A percentile compares a stretch with the other conserved stretches of the same genome.
phyloP scores from a whole-genome alignment of 2,329 filamentous ascomycete genomes.

The Hypomyces rosellus region DNA sequence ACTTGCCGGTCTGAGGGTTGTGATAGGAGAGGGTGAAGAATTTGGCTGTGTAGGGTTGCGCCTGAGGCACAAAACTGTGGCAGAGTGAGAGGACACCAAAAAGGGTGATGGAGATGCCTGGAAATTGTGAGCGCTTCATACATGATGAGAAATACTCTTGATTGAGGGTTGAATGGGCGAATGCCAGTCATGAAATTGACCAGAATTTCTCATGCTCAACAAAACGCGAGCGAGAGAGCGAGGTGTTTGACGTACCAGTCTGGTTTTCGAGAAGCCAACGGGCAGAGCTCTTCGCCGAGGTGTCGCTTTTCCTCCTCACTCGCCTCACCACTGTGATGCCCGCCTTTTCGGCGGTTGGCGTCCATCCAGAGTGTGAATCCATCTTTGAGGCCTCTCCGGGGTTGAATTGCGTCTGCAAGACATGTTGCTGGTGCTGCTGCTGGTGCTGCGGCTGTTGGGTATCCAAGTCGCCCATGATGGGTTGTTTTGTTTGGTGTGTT shows the following conservation, averaged over 20 bases:
- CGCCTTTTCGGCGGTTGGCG: neutral
- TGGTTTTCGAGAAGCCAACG: constrained; percentile 71
- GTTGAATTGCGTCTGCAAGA: neutral
- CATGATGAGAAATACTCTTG: neutral
- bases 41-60: constrained; percentile 69
- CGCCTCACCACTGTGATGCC: neutral
- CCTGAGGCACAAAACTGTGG: constrained; percentile 73
- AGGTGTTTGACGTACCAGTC: constrained; percentile 52
- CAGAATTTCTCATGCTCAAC: neutral
- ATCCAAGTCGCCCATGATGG: neutral
- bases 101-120: constrained; percentile 54
- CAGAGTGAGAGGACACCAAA: constrained; percentile 74
- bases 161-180: too few species aligned
- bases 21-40: constrained; percentile 85
- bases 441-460: neutral
- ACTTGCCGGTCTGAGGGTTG: constrained; percentile 60
- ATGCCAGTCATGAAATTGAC: neutral
- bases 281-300: constrained; percentile 51
- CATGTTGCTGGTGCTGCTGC: too few species aligned
- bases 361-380: neutral
- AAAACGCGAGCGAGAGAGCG: neutral
- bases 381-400: neutral
- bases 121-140: neutral
- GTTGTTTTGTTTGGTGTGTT: too few species aligned
- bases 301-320: constrained; percentile 51